Evolutionary conservation across 1,139 yeast genomes (phyloP).

Genomic region (Suhomyces anneliseae): DNA sequence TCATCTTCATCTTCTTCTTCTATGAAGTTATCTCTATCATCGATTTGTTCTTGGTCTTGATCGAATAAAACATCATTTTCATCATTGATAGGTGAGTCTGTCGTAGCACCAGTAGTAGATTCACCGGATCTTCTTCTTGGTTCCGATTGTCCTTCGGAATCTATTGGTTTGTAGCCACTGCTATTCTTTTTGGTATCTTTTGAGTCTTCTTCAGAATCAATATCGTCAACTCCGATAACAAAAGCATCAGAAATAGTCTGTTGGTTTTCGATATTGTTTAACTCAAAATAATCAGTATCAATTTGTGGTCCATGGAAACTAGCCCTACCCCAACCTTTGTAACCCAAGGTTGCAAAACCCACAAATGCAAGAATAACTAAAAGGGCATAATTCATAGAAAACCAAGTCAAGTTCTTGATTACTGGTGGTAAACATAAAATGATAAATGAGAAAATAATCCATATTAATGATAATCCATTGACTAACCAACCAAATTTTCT

Average conservation of each 20-base stretch:
- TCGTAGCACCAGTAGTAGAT: too few relatives aligned
- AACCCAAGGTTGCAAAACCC: constrained; percentile 49
- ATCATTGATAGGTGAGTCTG: constrained; percentile 3
- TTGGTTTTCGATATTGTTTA: constrained; percentile 29
- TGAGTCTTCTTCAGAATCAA: constrained; percentile 13
- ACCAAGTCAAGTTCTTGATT: constrained; percentile 55
- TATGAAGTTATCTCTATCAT: too few relatives aligned
- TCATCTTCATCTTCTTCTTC: background rate
- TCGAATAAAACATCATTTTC: constrained; percentile 7
- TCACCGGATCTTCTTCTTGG: background rate
- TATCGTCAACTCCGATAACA: constrained; percentile 16
- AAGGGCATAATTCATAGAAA: constrained; percentile 73
- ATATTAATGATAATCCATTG: constrained; percentile 57
- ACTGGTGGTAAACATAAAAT: constrained; percentile 75
- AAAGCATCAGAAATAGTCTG: constrained; percentile 12
- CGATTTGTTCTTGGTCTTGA: background rate
- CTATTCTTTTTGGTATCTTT: constrained; percentile 6
- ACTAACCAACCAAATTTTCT: constrained; percentile 65
- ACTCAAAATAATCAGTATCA: constrained; percentile 50
- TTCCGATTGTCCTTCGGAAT: background rate
- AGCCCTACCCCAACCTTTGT: constrained; percentile 57
- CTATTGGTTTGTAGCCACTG: background rate
- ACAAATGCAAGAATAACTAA: constrained; percentile 56
- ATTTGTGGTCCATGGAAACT: constrained; percentile 67
- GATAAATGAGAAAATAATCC: constrained; percentile 61